Percentiles rank a stretch among this genome's conserved stretches.
Evolutionary conservation across 139 green algal species (phyloP).

Genomic region (Closterium sp.): DNA sequence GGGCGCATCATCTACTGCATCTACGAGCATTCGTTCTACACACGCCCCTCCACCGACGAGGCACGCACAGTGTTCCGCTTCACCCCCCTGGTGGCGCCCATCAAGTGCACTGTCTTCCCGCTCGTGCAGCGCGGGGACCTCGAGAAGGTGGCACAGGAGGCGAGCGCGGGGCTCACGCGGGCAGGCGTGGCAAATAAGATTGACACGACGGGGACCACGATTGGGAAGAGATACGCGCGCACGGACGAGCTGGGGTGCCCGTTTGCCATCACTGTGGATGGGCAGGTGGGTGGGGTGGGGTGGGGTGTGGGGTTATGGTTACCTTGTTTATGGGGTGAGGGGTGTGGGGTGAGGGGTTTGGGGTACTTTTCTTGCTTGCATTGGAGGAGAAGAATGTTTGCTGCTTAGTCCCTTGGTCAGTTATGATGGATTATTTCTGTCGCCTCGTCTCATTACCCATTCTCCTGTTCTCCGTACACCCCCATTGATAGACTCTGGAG

Average conservation of each 20-base stretch:
- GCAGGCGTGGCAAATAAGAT: constrained; percentile 82
- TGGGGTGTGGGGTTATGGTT: background rate
- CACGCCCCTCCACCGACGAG: constrained; percentile 66
- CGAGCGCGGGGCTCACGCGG: constrained; percentile 62
- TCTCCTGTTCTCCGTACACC: background rate
- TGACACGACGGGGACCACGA: constrained; percentile 84
- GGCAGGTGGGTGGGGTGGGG: constrained; percentile 33
- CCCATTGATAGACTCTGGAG: constrained; percentile 59
- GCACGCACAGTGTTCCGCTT: constrained; percentile 78
- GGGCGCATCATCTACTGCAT: constrained; percentile 98
- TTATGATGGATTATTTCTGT: background rate
- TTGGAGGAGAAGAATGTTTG: no score
- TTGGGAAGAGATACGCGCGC: constrained; percentile 90
- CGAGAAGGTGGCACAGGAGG: constrained; percentile 58
- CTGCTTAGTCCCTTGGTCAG: background rate
- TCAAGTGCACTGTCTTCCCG: constrained; percentile 95
- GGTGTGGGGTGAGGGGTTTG: no score
- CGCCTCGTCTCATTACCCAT: background rate
- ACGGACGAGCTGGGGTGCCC: constrained; percentile 94
- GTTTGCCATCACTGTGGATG: constrained; percentile 95
- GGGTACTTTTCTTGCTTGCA: no score
- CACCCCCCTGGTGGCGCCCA: constrained; percentile 84
- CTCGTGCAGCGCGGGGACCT: constrained; percentile 73
- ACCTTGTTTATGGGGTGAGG: background rate
- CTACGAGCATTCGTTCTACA: constrained; percentile 96